Evolutionary conservation across 177 flowering plant genomes (phyloP).

Genomic region (Vitis hybrid): DNA sequence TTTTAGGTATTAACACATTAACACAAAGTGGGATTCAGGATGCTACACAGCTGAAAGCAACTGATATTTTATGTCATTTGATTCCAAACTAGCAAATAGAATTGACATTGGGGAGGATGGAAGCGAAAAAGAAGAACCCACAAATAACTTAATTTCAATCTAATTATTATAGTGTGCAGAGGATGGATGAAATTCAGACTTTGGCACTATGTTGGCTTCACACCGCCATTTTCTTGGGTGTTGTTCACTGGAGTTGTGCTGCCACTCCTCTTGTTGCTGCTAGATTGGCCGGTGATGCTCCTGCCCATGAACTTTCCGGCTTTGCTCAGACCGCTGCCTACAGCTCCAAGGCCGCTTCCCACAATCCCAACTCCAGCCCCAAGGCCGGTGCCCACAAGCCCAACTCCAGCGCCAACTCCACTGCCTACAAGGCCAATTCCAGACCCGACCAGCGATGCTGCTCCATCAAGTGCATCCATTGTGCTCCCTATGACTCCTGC

Average conservation of each 20-base stretch:
- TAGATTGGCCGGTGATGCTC: constrained; percentile 69
- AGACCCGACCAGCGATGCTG: constrained; percentile 52
- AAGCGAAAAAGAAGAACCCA: too few relatives aligned
- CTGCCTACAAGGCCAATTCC: constrained; percentile 50
- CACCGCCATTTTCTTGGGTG: constrained; percentile 64
- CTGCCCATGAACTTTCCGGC: constrained; percentile 95
- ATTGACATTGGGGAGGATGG: too few relatives aligned
- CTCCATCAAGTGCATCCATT: constrained; percentile 90
- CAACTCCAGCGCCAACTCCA: constrained; percentile 41
- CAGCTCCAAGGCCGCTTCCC: constrained; percentile 66
- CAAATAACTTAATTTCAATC: too few relatives aligned
- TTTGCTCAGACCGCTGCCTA: constrained; percentile 76
- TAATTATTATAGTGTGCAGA: background rate
- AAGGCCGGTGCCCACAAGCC: constrained; percentile 61
- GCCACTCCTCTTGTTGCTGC: constrained; percentile 54
- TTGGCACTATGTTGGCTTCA: constrained; percentile 40
- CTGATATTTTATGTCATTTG: too few relatives aligned
- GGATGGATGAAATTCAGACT: constrained; percentile 4
- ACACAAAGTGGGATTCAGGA: too few relatives aligned
- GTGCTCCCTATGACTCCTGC: constrained; percentile 93
- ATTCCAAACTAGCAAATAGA: too few relatives aligned
- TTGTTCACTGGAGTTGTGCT: constrained; percentile 53
- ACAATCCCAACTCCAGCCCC: constrained; percentile 65
- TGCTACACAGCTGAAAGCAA: too few relatives aligned
- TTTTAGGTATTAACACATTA: too few relatives aligned